Evolutionary conservation across 2,329 filamentous ascomycete species (phyloP).

Genomic region (Colletotrichum brevisporum): DNA sequence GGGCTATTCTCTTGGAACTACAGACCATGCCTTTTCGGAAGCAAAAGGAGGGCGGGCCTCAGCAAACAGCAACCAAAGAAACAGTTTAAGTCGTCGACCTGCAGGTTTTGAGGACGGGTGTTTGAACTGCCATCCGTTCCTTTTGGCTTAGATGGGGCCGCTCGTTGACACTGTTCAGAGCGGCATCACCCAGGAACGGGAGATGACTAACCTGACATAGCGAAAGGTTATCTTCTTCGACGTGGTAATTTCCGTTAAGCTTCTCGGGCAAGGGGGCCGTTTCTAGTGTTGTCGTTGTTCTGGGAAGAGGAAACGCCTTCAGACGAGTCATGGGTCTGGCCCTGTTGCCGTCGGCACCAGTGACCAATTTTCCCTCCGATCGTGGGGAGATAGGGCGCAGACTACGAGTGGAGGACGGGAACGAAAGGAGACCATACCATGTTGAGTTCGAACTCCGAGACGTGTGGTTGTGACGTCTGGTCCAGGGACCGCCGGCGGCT

Average conservation of each 20-base stretch:
- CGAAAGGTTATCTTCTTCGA: background rate
- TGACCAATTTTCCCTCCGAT: constrained; percentile 1
- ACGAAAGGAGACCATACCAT: background rate
- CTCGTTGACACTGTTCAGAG: background rate
- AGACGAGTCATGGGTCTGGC: constrained; percentile 33
- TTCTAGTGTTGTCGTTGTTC: background rate
- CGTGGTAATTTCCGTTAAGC: background rate
- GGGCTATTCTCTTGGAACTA: background rate
- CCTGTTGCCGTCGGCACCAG: constrained; percentile 16
- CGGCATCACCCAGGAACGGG: constrained; percentile 1
- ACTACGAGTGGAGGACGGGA: background rate
- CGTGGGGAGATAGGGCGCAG: background rate
- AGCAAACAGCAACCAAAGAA: background rate
- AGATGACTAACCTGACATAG: constrained; percentile 2
- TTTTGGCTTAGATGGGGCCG: background rate
- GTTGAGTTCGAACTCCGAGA: constrained; percentile 34
- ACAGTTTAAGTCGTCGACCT: background rate
- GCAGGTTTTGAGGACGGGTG: constrained; percentile 19
- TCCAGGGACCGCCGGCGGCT: constrained; percentile 15
- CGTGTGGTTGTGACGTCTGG: constrained; percentile 27
- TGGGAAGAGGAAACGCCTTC: constrained; percentile 18
- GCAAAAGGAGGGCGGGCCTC: no score
- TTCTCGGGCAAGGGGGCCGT: constrained; percentile 18
- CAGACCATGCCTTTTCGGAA: background rate
- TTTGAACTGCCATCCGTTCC: constrained; percentile 36